phyloP scores from a whole-genome alignment of 805 yeast genomes.

The Suhomyces emberorum region DNA sequence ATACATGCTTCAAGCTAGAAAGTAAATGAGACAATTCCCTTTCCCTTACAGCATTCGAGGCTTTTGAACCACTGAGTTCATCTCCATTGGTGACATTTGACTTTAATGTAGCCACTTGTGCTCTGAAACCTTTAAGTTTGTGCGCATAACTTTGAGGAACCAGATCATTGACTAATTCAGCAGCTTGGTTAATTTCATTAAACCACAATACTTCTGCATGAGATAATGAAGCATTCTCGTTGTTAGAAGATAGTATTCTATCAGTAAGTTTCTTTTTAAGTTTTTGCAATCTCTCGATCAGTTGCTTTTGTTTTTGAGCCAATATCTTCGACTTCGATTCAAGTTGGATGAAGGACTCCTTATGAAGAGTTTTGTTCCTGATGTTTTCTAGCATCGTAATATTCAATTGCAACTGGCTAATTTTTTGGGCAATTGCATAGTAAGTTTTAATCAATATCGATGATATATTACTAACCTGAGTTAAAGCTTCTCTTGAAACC shows the following conservation, averaged over 20 bases:
- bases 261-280: conserved; percentile 21
- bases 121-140: conserved; percentile 14
- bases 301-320: conserved; percentile 23
- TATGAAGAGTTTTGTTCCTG: not conserved
- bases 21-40: conserved; percentile 15
- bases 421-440: conserved; percentile 9
- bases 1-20: not conserved
- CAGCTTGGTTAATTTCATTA: conserved; percentile 27
- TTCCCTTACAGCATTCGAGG: conserved; percentile 11
- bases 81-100: not conserved
- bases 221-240: conserved; percentile 30
- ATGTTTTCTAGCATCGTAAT: conserved; percentile 7
- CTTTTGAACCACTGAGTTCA: not conserved
- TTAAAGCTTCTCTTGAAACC: conserved; percentile 16
- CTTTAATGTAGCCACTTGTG: conserved; percentile 18
- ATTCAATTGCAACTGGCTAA: conserved; percentile 24
- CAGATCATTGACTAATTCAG: conserved; percentile 5
- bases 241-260: conserved; percentile 21
- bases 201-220: conserved; percentile 35
- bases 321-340: too few species aligned
- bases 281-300: conserved; percentile 17
- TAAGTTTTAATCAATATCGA: not conserved
- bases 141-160: conserved; percentile 10
- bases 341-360: not conserved
- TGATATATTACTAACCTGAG: not conserved